Conservation (phyloP, 176 grass and related monocot genomes). For the Aegilops sharonensis region DNA sequence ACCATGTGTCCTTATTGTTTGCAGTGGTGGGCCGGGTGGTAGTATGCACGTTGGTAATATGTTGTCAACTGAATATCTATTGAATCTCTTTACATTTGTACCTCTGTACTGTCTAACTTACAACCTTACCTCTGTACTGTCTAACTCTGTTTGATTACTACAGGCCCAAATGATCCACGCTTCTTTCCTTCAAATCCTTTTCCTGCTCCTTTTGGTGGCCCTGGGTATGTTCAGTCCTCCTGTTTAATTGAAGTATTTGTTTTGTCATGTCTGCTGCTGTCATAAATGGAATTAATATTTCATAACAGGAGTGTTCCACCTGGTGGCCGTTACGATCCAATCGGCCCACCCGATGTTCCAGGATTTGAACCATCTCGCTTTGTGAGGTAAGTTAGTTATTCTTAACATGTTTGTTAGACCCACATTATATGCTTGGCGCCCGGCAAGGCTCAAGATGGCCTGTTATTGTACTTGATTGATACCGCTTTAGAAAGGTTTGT, state of each 20-base stretch:
- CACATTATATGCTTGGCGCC: conserved; percentile 22
- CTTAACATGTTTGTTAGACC: not conserved
- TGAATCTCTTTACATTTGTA: not conserved
- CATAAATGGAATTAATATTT: conserved; percentile 18
- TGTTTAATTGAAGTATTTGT: not conserved
- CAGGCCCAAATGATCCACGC: conserved; percentile 78
- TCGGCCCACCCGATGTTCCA: conserved; percentile 76
- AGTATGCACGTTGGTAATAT: conserved; percentile 84
- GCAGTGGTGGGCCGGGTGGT: conserved; percentile 66
- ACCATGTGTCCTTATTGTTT: conserved; percentile 31
- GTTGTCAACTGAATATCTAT: not conserved
- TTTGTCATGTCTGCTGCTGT: not conserved
- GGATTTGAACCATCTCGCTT: conserved; percentile 87
- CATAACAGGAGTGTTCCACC: conserved; percentile 61
- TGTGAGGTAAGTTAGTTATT: conserved; percentile 55
- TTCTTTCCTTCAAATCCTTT: conserved; percentile 72
- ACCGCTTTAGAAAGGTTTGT: not conserved
- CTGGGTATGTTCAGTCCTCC: conserved; percentile 42
- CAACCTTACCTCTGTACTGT: not conserved
- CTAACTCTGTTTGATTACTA: conserved; percentile 14
- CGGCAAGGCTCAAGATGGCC: not conserved
- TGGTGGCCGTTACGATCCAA: conserved; percentile 72
- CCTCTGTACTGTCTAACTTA: not conserved
- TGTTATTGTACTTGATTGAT: not conserved
- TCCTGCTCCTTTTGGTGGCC: conserved; percentile 38